Conservation (phyloP, 352 stramenopile genomes). For the Hyaloperonospora brassicae region DNA sequence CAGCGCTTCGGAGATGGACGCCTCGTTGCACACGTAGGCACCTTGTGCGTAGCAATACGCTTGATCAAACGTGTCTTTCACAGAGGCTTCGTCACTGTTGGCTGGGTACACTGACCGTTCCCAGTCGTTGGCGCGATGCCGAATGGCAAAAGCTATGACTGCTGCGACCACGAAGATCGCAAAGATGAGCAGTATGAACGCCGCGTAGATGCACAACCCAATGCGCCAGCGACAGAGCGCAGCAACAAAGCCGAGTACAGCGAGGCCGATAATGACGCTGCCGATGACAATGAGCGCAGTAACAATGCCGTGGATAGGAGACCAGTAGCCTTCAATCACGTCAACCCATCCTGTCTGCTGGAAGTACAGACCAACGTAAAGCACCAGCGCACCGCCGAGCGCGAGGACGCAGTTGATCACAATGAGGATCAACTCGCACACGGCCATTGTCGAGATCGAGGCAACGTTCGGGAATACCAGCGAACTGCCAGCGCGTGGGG, state of each 20-base stretch:
- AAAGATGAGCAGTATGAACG: conserved; percentile 43
- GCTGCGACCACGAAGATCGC: conserved; percentile 43
- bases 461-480: too few relatives aligned
- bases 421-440: conserved; percentile 41
- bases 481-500: too few relatives aligned
- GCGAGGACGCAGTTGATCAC: conserved; percentile 56
- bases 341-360: conserved; percentile 47
- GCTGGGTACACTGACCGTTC: conserved; percentile 40
- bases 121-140: conserved; percentile 42
- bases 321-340: conserved; percentile 53
- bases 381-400: conserved; percentile 44
- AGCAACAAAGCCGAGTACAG: conserved; percentile 46
- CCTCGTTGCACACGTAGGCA: conserved; percentile 60
- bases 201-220: conserved; percentile 49
- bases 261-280: conserved; percentile 46
- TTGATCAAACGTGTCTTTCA: conserved; percentile 60
- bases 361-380: conserved; percentile 39
- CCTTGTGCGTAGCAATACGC: conserved; percentile 70
- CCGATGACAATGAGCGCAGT: conserved; percentile 46
- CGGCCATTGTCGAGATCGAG: conserved; percentile 18
- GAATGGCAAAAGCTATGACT: conserved; percentile 37
- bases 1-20: conserved; percentile 42
- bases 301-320: conserved; percentile 33
- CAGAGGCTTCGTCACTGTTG: conserved; percentile 31
- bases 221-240: conserved; percentile 50